Conservation (phyloP, 176 grass and related monocot genomes). For the Calamus simplicifolius region DNA sequence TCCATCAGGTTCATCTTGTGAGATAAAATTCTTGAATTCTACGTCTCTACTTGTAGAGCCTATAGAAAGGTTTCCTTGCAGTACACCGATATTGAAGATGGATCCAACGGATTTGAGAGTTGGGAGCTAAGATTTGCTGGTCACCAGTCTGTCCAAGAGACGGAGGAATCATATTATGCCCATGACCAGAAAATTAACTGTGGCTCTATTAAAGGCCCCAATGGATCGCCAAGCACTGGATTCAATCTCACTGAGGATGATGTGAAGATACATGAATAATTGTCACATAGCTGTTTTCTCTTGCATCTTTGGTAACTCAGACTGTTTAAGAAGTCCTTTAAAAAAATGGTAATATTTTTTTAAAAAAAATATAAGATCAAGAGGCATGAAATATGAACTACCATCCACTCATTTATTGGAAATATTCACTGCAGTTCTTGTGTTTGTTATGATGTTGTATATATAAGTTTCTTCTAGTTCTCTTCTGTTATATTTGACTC, state of each 20-base stretch:
- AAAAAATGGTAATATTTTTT: conserved; percentile 63
- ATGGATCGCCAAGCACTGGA: conserved; percentile 57
- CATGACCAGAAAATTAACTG: conserved; percentile 77
- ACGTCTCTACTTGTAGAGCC: conserved; percentile 87
- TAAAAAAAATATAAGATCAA: too few species aligned
- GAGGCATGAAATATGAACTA: too few species aligned
- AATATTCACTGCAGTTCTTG: too few species aligned
- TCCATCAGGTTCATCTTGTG: conserved; percentile 78
- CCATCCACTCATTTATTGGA: too few species aligned
- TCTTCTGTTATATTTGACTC: too few species aligned
- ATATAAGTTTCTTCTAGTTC: too few species aligned
- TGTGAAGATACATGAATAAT: conserved; percentile 79
- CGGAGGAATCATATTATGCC: conserved; percentile 62
- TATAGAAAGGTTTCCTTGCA: conserved; percentile 57
- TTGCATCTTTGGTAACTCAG: conserved; percentile 98
- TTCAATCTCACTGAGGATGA: conserved; percentile 84
- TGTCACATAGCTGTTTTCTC: conserved; percentile 95
- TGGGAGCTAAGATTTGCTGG: conserved; percentile 89
- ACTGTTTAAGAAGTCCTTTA: conserved; percentile 90
- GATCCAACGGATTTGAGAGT: conserved; percentile 32
- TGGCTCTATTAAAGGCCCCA: conserved; percentile 78
- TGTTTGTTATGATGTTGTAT: too few species aligned
- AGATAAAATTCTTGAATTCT: conserved; percentile 91
- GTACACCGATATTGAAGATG: conserved; percentile 63
- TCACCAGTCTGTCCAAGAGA: conserved; percentile 82